phyloP scores from a whole-genome alignment of 139 green algal species.

The Bryopsis sp. region DNA sequence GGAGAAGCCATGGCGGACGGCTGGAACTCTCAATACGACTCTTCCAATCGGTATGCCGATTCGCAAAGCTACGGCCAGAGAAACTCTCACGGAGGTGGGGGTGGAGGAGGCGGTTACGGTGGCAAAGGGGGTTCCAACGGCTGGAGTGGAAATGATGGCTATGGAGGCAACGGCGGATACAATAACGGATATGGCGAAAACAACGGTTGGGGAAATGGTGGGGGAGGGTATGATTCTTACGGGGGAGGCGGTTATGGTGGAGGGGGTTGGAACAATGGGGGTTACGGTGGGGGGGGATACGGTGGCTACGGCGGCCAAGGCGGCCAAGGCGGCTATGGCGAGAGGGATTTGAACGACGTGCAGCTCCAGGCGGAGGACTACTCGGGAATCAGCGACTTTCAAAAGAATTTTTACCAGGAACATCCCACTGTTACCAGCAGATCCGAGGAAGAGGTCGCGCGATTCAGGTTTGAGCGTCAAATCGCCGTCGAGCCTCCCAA shows the following conservation, averaged over 20 bases:
- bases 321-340: background rate
- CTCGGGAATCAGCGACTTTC: background rate
- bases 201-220: no score
- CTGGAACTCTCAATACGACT: no score
- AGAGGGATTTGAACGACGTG: background rate
- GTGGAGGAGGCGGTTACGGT: no score
- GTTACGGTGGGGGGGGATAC: background rate
- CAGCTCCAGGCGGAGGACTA: background rate
- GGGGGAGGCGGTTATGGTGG: background rate
- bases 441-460: background rate
- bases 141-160: background rate
- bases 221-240: background rate
- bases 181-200: slow-evolving; percentile 1
- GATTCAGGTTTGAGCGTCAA: background rate
- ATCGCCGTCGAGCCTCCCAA: background rate
- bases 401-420: background rate
- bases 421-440: background rate
- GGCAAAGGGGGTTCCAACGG: no score
- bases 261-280: background rate
- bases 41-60: no score
- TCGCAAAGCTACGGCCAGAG: no score
- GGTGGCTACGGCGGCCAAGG: background rate
- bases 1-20: no score
- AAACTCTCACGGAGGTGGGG: no score
- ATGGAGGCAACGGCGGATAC: background rate